Percentiles rank a stretch among this genome's conserved stretches.
phyloP scores from a whole-genome alignment of 768 basidiomycete species.

The Boletales sp. region DNA sequence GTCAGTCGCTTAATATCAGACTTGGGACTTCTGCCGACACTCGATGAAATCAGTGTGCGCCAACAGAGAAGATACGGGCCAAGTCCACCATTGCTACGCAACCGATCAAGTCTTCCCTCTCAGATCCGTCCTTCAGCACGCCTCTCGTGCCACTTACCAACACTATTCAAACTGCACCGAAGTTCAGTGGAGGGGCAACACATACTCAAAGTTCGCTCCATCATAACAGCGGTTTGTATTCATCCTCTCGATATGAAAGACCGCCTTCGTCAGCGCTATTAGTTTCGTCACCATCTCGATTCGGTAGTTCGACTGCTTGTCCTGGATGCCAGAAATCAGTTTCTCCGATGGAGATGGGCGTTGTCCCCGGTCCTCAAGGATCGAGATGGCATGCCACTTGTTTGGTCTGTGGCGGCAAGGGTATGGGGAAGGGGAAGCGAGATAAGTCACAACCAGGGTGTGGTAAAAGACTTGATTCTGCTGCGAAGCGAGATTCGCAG shows the following conservation, averaged over 20 bases:
- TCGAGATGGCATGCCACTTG: conserved; percentile 78
- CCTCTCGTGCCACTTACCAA: conserved; percentile 20
- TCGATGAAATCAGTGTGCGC: conserved; percentile 37
- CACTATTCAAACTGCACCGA: conserved; percentile 10
- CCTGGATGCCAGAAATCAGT: conserved; percentile 74
- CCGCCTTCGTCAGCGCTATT: conserved; percentile 15
- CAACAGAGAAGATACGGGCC: conserved; percentile 30
- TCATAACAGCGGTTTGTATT: conserved; percentile 15
- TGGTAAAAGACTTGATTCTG: conserved; percentile 80
- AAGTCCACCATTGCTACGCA: conserved; percentile 11
- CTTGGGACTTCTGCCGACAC: conserved; percentile 5
- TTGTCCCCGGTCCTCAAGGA: conserved; percentile 81
- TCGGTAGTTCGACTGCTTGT: conserved; percentile 47
- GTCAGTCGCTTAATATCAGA: conserved; percentile 18
- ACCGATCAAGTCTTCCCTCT: conserved; percentile 8
- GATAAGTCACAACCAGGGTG: conserved; percentile 69
- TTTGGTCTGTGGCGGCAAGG: conserved; percentile 77
- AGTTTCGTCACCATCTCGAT: conserved; percentile 24
- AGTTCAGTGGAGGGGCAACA: conserved; percentile 1
- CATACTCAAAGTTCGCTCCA: conserved; percentile 13
- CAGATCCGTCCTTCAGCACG: conserved; percentile 12
- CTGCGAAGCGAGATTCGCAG: conserved; percentile 67
- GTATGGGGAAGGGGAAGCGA: conserved; percentile 38
- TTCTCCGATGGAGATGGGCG: conserved; percentile 81
- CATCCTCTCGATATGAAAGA: conserved; percentile 31